phyloP scores from a whole-genome alignment of 2,329 filamentous ascomycete genomes.

The Dothidotthia symphoricarpi region DNA sequence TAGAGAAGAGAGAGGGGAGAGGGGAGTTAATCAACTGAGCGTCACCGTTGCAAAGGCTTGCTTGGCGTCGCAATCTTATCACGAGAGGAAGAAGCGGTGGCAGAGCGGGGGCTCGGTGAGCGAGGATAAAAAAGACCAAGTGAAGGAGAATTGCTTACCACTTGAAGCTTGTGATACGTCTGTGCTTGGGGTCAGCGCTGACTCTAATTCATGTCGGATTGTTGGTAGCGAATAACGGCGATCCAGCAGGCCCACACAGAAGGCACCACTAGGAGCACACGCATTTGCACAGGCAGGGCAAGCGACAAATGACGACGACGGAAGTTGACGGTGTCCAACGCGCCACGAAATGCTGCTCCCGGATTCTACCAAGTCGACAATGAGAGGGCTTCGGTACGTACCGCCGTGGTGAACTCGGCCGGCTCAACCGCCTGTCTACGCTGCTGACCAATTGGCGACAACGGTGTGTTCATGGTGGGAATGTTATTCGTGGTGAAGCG shows the following conservation, averaged over 20 bases:
- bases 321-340: not conserved
- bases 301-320: not conserved
- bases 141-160: conserved; percentile 58
- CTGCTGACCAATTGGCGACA: conserved; percentile 59
- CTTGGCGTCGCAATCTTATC: not conserved
- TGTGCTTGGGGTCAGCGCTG: conserved; percentile 40
- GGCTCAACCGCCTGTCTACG: conserved; percentile 55
- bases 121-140: conserved; percentile 15
- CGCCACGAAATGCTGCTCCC: conserved; percentile 4
- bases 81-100: conserved; percentile 1
- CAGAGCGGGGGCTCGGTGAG: conserved; percentile 10
- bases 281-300: not conserved
- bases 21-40: not conserved
- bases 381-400: conserved; percentile 41
- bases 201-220: conserved; percentile 23
- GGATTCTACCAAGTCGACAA: conserved; percentile 6
- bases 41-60: not conserved
- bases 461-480: conserved; percentile 71
- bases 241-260: conserved; percentile 1
- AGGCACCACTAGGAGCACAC: not conserved
- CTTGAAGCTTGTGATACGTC: conserved; percentile 71
- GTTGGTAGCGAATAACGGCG: conserved; percentile 3
- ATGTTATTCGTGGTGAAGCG: conserved; percentile 89
- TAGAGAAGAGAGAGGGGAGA: conserved; percentile 5
- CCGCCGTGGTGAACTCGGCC: conserved; percentile 54